These are phyloP conservation scores for Chytriomyces hyalinus DNA, from an alignment of 192 early-diverging fungal species.

Conservation along the genomic window DNA sequence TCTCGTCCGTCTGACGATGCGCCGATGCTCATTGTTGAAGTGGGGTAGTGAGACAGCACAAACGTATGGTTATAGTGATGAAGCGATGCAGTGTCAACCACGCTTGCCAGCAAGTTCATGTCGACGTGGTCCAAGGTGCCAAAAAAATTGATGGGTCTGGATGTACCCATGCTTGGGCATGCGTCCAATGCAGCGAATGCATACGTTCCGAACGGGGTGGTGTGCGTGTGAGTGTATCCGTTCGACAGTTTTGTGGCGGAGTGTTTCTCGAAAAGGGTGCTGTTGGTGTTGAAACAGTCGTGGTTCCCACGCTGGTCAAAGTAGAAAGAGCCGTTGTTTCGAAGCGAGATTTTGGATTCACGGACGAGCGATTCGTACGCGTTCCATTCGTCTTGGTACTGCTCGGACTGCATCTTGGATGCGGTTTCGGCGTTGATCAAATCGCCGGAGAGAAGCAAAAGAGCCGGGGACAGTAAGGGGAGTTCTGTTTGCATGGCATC, in stretches of 20 bases:
- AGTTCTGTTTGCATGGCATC: conserved; percentile 68
- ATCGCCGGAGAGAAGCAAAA: conserved; percentile 86
- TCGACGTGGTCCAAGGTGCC: conserved; percentile 75
- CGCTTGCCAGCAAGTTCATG: conserved; percentile 72
- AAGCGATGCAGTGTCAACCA: conserved; percentile 47
- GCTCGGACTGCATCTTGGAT: conserved; percentile 67
- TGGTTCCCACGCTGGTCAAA: conserved; percentile 94
- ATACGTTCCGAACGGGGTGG: conserved; percentile 76
- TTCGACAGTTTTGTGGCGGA: conserved; percentile 14
- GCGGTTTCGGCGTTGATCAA: conserved; percentile 86
- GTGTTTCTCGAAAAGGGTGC: background rate
- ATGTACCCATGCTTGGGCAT: conserved; percentile 57
- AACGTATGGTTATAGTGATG: conserved; percentile 67
- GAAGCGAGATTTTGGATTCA: conserved; percentile 48
- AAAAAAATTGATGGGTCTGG: conserved; percentile 89
- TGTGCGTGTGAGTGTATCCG: conserved; percentile 32
- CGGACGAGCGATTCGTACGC: conserved; percentile 69
- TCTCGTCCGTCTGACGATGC: conserved; percentile 60
- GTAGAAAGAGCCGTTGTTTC: conserved; percentile 68
- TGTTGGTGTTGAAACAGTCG: conserved; percentile 78
- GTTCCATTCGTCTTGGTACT: conserved; percentile 82
- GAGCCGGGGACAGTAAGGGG: conserved; percentile 75
- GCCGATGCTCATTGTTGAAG: conserved; percentile 77
- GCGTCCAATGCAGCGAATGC: conserved; percentile 79
- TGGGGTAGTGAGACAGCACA: conserved; percentile 76